Percentiles rank a stretch among this genome's conserved stretches.
Evolutionary conservation across 768 basidiomycete species (phyloP).

Genomic region (Mycena olivaceomarginata): DNA sequence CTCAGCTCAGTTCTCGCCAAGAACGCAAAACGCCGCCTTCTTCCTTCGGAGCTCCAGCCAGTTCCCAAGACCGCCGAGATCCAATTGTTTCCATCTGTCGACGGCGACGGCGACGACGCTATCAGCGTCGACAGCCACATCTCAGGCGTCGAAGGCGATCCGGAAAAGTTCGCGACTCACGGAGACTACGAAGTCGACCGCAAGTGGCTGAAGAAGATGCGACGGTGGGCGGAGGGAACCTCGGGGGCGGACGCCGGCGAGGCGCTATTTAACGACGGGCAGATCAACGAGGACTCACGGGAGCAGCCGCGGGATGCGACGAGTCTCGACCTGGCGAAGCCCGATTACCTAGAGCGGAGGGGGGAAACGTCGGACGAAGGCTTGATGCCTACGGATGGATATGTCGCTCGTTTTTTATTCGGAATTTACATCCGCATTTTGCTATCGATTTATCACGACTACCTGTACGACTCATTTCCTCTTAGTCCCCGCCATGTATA

Average conservation of each 20-base stretch:
- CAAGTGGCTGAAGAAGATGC: not conserved
- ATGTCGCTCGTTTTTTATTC: no score
- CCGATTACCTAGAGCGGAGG: no score
- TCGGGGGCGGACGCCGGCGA: not conserved
- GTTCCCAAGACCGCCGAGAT: not conserved
- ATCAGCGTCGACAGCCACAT: conserved; percentile 26
- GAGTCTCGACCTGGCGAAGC: no score
- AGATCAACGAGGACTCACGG: no score
- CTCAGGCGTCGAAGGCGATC: conserved; percentile 14
- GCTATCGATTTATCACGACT: no score
- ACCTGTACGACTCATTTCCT: no score
- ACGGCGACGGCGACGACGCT: no score
- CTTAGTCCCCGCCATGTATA: no score
- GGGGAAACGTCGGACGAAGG: no score
- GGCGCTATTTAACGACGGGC: not conserved
- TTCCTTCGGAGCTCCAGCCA: conserved; percentile 15
- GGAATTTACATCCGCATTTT: no score
- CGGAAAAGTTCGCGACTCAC: conserved; percentile 1
- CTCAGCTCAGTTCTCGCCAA: not conserved
- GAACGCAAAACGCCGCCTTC: conserved; percentile 32
- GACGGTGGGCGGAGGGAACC: conserved; percentile 7
- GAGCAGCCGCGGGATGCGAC: no score
- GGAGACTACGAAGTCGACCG: conserved; percentile 12
- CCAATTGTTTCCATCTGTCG: not conserved
- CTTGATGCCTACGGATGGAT: no score